Base-by-base conservation (phyloP, 345 rosid species). In the Moringa oleifera region DNA sequence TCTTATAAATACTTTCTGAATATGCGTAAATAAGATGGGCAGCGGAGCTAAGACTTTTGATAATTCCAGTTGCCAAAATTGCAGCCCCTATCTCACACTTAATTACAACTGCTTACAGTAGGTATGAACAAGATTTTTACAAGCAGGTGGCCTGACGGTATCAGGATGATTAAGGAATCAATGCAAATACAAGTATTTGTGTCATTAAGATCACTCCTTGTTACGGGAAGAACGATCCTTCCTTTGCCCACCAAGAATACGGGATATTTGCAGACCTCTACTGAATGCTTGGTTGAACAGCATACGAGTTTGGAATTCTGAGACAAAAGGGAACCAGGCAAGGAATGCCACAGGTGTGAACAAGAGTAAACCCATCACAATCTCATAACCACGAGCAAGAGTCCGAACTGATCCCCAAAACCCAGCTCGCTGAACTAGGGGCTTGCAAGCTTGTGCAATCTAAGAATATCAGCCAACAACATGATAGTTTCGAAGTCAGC, bases 221-320 rank as follows among this genome's bases (percentile, higher is more conserved):
- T 73, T 83, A 18, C 91, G 80, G 18, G 97, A 79, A 20, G 96
- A 53, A 0, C 91, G 91, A 55, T 91, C 95, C 72, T 89, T 95
- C 65, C 84, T 76, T 11, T 87, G 97, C 8, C 99, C 96, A 7
- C 97, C 99, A 7, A 95, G 95, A 79, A 95, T 85, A 65, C 99
- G 97, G 9, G 97, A 95, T 75, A 95, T 95, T 77, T 95, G 97
- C 67, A 95, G 81, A 72, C 97, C 97, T 87, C 99, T 83, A 69
- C 99, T 95, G 77, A 95, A 95, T 17, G 97, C 99, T 74, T 95
- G 99, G 88, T 95, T 95, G 81, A 95, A 95, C 23, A 95, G 84
- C 99, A 95, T 95, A 28, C 99, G 97, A 12, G 99, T 95, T 71
- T 95, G 99, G 67, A 95, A 95, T 70, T 95, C 99, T 0, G 99